Evolutionary conservation across 1,284 basidiomycete species (phyloP), one percentile per base, ranked within the genome.

Genomic region (Megacollybia platyphylla): DNA sequence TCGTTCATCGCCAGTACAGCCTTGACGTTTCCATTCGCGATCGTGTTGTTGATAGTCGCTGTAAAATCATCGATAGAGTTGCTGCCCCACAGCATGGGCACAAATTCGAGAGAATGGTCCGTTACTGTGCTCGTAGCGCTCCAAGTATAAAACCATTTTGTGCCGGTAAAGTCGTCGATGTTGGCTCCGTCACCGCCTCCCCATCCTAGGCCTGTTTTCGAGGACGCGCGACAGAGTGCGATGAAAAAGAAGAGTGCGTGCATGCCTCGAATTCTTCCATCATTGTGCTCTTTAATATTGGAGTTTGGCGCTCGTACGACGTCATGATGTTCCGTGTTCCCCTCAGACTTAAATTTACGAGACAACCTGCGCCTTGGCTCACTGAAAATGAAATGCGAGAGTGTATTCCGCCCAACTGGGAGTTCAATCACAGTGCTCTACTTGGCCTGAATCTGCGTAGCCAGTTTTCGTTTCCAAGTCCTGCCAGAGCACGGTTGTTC

Each of bases 1-100:
- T 81, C 81, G 57, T 86, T 86, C 65, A 78, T 71, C 44, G 74
- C 79, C 13, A 84, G 60, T 40, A 76, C 63, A 42, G 67, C 60
- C 31, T 68, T 68, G 35, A 75, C 68, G 36, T 69, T 57, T 41
- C 62, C 55, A 35, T 62, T 54, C 7, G 58, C 51, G 39, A 76
- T 66, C 44, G 60, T 61, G n/a, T 57, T 51, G 27, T 61, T 53
- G 39, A 65, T 63, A 1, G 57, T 61, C 2, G 55, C 49, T 42
- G 58, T 48, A 45, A 71, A 69, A 2, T 62, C 53, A 15, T 54
- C 48, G 36, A 64, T 52, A 34, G 67, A 58, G 31, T 58, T 54
- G 4, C 51, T 45, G 44, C 79, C 76, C 79, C 81, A 84, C 10
- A 83, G 63, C 79, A 81, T 79, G 11, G 66, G 60, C 7, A 68